These are phyloP conservation scores for Ilex aquifolium DNA, from an alignment of 257 asterid species.

Conservation along the genomic window DNA sequence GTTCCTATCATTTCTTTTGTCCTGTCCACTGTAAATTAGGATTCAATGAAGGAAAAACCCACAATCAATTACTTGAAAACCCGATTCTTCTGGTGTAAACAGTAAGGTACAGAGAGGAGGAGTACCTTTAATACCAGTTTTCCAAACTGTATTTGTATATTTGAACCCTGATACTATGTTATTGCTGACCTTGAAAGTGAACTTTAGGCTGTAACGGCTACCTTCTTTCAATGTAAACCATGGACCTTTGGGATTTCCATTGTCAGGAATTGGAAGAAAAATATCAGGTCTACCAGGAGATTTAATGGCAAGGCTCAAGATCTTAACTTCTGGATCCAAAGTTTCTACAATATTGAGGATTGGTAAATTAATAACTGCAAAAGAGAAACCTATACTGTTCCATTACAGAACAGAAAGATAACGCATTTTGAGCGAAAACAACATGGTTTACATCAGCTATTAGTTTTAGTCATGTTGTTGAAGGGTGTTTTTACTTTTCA, in stretches of 20 bases:
- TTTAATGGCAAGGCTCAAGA: slow-evolving; percentile 50
- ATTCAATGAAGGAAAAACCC: neutral
- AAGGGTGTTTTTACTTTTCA: no score
- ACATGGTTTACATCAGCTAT: no score
- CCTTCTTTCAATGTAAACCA: slow-evolving; percentile 80
- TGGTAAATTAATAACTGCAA: neutral
- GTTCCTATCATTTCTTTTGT: slow-evolving; percentile 96
- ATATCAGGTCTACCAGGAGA: slow-evolving; percentile 53
- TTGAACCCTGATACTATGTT: slow-evolving; percentile 70
- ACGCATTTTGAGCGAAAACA: no score
- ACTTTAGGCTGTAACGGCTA: slow-evolving; percentile 48
- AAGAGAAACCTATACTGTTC: neutral
- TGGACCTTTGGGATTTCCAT: slow-evolving; percentile 53
- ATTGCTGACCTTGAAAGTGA: slow-evolving; percentile 57
- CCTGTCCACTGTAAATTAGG: slow-evolving; percentile 57
- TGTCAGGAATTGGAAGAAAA: slow-evolving; percentile 49
- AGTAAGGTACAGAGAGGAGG: neutral
- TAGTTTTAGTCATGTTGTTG: no score
- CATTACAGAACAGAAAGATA: neutral
- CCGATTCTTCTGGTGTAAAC: neutral
- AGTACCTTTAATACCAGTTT: slow-evolving; percentile 65
- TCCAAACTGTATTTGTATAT: slow-evolving; percentile 69
- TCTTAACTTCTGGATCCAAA: slow-evolving; percentile 66
- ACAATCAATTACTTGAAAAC: neutral
- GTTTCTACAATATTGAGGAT: slow-evolving; percentile 36